A percentile compares a stretch with the other conserved stretches of the same genome.
phyloP scores from a whole-genome alignment of 495 filamentous ascomycete genomes.

The Entonaema liquescens region DNA sequence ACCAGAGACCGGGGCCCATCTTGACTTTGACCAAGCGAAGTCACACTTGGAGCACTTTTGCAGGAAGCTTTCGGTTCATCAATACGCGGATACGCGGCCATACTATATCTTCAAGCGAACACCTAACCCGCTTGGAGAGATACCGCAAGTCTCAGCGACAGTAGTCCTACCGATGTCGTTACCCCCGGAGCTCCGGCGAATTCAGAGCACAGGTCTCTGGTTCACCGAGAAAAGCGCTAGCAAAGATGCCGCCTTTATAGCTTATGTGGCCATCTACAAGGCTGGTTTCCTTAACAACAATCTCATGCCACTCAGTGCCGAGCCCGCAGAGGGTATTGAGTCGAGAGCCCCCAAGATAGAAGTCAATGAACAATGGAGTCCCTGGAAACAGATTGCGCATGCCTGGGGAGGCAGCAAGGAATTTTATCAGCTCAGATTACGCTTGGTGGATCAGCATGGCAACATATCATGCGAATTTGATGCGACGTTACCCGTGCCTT shows the following conservation, averaged over 20 bases:
- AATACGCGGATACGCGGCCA: conserved; percentile 61
- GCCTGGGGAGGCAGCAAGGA: conserved; percentile 54
- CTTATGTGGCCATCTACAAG: conserved; percentile 74
- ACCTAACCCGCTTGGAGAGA: conserved; percentile 1
- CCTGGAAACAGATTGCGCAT: conserved; percentile 69
- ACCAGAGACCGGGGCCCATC: conserved; percentile 67
- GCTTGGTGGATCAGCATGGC: conserved; percentile 44
- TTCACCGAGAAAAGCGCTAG: conserved; percentile 75
- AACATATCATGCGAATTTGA: conserved; percentile 51
- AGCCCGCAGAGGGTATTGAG: conserved; percentile 52
- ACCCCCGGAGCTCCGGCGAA: conserved; percentile 65
- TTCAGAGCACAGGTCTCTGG: conserved; percentile 66
- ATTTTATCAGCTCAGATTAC: conserved; percentile 46
- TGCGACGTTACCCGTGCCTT: conserved; percentile 55
- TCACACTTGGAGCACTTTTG: conserved; percentile 88
- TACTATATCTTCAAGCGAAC: conserved; percentile 55
- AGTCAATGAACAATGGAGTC: conserved; percentile 67
- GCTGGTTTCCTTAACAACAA: conserved; percentile 81
- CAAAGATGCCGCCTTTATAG: conserved; percentile 85
- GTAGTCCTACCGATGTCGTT: conserved; percentile 80
- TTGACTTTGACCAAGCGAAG: conserved; percentile 76
- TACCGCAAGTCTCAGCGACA: conserved; percentile 56
- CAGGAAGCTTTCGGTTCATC: conserved; percentile 62
- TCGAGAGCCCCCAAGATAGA: conserved; percentile 57
- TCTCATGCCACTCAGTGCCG: conserved; percentile 68